Conservation (phyloP, 768 basidiomycete species). For the Tylopilus sp. region DNA sequence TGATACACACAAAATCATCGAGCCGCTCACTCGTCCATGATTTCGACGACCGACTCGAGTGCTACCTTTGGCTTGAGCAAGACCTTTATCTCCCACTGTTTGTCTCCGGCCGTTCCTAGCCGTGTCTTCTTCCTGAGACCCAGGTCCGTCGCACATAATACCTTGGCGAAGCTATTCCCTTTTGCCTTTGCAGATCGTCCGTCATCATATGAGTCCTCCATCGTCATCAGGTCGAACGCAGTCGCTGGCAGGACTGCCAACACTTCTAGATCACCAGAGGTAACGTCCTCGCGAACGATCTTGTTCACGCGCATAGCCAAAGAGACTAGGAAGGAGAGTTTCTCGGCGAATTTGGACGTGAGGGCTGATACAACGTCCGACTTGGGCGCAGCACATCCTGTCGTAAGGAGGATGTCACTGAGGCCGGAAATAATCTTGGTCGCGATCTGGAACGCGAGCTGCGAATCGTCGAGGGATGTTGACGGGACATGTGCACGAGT, state of each 20-base stretch:
- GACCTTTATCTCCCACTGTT: constrained; percentile 30
- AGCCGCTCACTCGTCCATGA: constrained; percentile 29
- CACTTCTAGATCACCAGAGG: constrained; percentile 32
- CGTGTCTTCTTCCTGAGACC: constrained; percentile 33
- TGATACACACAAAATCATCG: not conserved
- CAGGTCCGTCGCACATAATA: constrained; percentile 38
- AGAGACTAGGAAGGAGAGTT: constrained; percentile 41
- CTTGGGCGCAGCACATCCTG: constrained; percentile 24
- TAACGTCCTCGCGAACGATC: constrained; percentile 30
- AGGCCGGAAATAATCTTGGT: constrained; percentile 25
- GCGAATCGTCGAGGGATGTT: constrained; percentile 18
- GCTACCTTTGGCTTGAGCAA: constrained; percentile 40
- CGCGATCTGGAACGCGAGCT: constrained; percentile 22
- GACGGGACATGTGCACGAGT: constrained; percentile 33
- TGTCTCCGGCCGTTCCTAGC: constrained; percentile 23
- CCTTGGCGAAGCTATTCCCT: constrained; percentile 10
- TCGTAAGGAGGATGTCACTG: constrained; percentile 26
- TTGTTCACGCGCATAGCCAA: constrained; percentile 47
- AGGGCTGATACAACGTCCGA: constrained; percentile 37
- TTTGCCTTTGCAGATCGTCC: constrained; percentile 11
- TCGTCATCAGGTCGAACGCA: constrained; percentile 22
- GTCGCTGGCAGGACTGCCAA: constrained; percentile 24
- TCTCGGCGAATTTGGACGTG: constrained; percentile 40
- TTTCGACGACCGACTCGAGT: constrained; percentile 35
- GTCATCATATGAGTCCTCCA: constrained; percentile 34